Base-by-base conservation (phyloP, 2,329 filamentous ascomycete species). In the Metarhizium brunneum region DNA sequence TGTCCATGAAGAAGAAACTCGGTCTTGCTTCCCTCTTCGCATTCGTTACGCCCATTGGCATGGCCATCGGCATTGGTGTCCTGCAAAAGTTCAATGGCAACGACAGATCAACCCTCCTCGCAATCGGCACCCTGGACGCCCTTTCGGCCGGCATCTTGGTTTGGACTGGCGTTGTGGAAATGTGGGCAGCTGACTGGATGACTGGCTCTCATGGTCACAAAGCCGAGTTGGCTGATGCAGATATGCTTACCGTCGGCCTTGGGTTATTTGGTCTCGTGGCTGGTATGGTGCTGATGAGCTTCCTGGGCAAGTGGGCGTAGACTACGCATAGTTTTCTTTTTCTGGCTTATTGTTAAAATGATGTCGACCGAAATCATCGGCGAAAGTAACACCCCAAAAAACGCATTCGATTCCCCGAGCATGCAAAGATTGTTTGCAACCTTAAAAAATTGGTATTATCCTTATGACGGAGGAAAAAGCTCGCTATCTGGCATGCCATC, bases 121-220 rank as follows among this genome's bases (percentile, higher is more conserved):
- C 87, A 2, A 82, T 91, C 40, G 88, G 87, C 0, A 89, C 86
- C 0, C 74, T 92, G 1, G 84, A 92, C 67, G 85, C 87, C 6
- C 65, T 91, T 10, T 88, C 83, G 1, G 86, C 88, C 0, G 88
- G 88, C 32, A 88, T 92, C 48, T 74, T 92, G 36, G 73, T 87
- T n/a, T 92, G 88, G 86, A 87, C 91, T 2, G 86, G 86, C 2
- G 70, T 91, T 1, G 87, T 91, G 0, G 87, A 91, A 71, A 90
- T 92, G 86, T 85, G 85, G 82, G 85, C 85, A 2, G 74, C 80
- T 45, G 88, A 92, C 65, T 92, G 88, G 88, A 79, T 82, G 63
- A 74, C 74, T 1, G 80, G 78, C 18, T 56, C 60, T 8, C 69
- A 71, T 42, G 70, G 69, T 7, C 63, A 66, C 45, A 65, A 64